These are phyloP conservation scores for Ogataea populi-albae DNA, from an alignment of 805 yeast species.

Conservation along the genomic window DNA sequence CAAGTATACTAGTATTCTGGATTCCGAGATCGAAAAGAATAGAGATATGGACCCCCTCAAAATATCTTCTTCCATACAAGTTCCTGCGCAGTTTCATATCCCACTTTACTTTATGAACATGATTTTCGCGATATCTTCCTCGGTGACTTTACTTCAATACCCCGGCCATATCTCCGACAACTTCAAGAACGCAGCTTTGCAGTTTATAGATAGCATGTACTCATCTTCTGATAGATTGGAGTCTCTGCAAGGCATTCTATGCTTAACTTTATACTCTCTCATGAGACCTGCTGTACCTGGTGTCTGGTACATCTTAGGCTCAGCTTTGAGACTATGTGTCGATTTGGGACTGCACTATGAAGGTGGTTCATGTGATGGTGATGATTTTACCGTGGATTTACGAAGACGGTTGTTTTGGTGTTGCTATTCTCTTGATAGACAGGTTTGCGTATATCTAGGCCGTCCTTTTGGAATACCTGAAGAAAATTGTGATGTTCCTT, in stretches of 20 bases:
- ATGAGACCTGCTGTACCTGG: conserved; percentile 92
- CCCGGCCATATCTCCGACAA: conserved; percentile 64
- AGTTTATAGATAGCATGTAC: conserved; percentile 55
- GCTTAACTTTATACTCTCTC: conserved; percentile 66
- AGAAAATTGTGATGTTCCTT: conserved; percentile 65
- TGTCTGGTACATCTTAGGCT: conserved; percentile 87
- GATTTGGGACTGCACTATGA: conserved; percentile 86
- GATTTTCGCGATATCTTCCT: conserved; percentile 76
- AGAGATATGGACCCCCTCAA: conserved; percentile 31
- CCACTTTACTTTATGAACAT: conserved; percentile 71
- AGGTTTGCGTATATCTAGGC: conserved; percentile 80
- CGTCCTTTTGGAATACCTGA: conserved; percentile 90
- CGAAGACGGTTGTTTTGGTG: conserved; percentile 86
- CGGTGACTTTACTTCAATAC: conserved; percentile 67
- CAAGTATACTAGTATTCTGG: conserved; percentile 38
- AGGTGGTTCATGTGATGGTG: conserved; percentile 32
- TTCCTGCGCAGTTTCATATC: conserved; percentile 48
- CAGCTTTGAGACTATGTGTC: conserved; percentile 73
- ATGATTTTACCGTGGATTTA: conserved; percentile 61
- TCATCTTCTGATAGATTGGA: conserved; percentile 61
- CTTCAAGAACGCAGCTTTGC: conserved; percentile 65
- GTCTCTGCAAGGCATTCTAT: conserved; percentile 66
- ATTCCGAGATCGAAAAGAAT: conserved; percentile 22
- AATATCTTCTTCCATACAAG: conserved; percentile 36
- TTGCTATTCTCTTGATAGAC: conserved; percentile 80